Percentiles rank a stretch among this genome's conserved stretches.
These are phyloP conservation scores for Aspergillus olivimuriae DNA, from an alignment of 495 filamentous ascomycete genomes.

Conservation along the genomic window DNA sequence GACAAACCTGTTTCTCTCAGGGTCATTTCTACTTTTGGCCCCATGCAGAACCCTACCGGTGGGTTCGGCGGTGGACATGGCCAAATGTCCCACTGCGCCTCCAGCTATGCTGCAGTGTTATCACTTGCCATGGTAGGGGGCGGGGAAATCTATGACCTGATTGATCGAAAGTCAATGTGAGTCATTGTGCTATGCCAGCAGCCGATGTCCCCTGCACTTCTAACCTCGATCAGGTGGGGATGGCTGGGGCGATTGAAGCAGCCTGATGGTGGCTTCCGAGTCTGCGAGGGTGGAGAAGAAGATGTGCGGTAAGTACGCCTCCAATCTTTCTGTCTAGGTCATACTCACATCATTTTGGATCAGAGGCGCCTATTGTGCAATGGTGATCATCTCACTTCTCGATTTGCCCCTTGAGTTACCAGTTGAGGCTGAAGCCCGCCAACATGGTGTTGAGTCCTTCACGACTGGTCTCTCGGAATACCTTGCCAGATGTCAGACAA, in stretches of 20 bases:
- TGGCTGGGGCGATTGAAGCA: slow-evolving; percentile 85
- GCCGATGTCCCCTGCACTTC: slow-evolving; percentile 5
- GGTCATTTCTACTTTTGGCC: slow-evolving; percentile 61
- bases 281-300: slow-evolving; percentile 77
- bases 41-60: slow-evolving; percentile 75
- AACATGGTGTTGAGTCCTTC: slow-evolving; percentile 45
- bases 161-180: slow-evolving; percentile 74
- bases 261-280: slow-evolving; percentile 71
- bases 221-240: slow-evolving; percentile 53
- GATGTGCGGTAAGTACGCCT: slow-evolving; percentile 66
- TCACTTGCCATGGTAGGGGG: slow-evolving; percentile 71
- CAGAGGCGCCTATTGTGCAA: slow-evolving; percentile 85
- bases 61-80: slow-evolving; percentile 94
- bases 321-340: not conserved
- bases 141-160: slow-evolving; percentile 60
- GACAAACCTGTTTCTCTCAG: slow-evolving; percentile 26
- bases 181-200: slow-evolving; percentile 17
- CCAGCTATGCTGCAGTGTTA: slow-evolving; percentile 79
- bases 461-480: slow-evolving; percentile 68
- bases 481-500: slow-evolving; percentile 67
- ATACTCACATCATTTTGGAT: slow-evolving; percentile 1
- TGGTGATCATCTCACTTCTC: slow-evolving; percentile 74
- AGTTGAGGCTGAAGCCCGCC: slow-evolving; percentile 47
- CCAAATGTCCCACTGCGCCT: slow-evolving; percentile 78
- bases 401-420: slow-evolving; percentile 75